These are phyloP conservation scores for Clonostachys rosea DNA, from an alignment of 2,329 filamentous ascomycete genomes.

Conservation along the genomic window DNA sequence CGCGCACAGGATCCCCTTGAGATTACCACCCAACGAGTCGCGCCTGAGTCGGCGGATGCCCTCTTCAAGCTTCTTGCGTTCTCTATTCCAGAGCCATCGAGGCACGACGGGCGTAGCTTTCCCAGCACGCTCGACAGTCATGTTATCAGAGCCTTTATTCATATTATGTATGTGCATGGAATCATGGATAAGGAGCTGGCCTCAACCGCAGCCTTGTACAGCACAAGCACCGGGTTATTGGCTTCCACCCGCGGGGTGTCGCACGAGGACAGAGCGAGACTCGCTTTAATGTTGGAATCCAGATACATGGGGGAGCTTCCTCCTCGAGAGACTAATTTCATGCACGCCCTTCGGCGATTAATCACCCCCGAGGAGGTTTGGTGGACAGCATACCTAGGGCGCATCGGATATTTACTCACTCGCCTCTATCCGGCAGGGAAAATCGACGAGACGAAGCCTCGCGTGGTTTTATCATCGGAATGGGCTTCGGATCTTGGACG, in stretches of 20 bases:
- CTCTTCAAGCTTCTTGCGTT: slow-evolving; percentile 42
- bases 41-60: slow-evolving; percentile 35
- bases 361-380: slow-evolving; percentile 51
- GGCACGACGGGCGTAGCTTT: slow-evolving; percentile 13
- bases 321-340: slow-evolving; percentile 51
- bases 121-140: slow-evolving; percentile 34
- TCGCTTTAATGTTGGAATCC: slow-evolving; percentile 60
- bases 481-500: slow-evolving; percentile 35
- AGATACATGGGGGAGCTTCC: slow-evolving; percentile 59
- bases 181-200: slow-evolving; percentile 46
- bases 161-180: slow-evolving; percentile 51
- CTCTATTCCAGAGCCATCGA: slow-evolving; percentile 33
- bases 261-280: slow-evolving; percentile 54
- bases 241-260: slow-evolving; percentile 57
- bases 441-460: slow-evolving; percentile 27
- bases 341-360: slow-evolving; percentile 44
- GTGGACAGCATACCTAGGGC: slow-evolving; percentile 63
- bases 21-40: slow-evolving; percentile 51
- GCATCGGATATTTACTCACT: slow-evolving; percentile 52
- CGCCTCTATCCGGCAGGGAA: slow-evolving; percentile 57
- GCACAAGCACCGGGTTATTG: slow-evolving; percentile 58
- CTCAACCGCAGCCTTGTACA: slow-evolving; percentile 55
- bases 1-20: slow-evolving; percentile 52
- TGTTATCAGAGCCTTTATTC: slow-evolving; percentile 51
- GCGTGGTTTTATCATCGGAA: slow-evolving; percentile 29